Percentiles rank a stretch among this genome's conserved stretches.
These are phyloP conservation scores for Lachnellula suecica DNA, from an alignment of 2,329 filamentous ascomycete genomes.

Conservation along the genomic window DNA sequence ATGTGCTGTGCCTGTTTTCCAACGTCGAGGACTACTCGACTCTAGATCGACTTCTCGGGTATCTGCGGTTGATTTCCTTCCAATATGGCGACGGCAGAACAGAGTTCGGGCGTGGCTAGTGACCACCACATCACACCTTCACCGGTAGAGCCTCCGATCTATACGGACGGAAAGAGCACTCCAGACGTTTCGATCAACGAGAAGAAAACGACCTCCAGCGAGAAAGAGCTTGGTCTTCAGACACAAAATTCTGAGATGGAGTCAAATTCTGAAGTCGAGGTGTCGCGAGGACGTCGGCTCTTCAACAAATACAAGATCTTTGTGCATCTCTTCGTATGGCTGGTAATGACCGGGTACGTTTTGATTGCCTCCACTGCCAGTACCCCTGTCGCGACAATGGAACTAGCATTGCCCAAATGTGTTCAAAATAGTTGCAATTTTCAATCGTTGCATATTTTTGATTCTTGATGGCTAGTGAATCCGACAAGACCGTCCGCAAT, in stretches of 20 bases:
- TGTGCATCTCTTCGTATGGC: conserved; percentile 7
- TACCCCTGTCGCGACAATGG: no score
- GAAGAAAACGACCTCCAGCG: conserved; percentile 10
- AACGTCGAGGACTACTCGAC: neutral
- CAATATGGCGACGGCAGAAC: neutral
- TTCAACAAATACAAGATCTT: conserved; percentile 9
- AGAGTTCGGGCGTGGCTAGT: neutral
- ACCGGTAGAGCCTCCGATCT: conserved; percentile 2
- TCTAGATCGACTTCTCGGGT: neutral
- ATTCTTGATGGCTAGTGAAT: neutral
- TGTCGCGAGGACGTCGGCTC: neutral
- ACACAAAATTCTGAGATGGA: conserved; percentile 3
- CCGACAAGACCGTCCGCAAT: no score
- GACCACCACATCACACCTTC: conserved; percentile 4
- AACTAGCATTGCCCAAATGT: no score
- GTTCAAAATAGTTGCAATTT: neutral
- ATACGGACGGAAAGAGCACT: conserved; percentile 4
- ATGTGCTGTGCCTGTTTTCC: neutral
- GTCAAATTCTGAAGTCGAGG: neutral
- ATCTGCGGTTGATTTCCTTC: neutral
- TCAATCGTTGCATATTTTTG: neutral
- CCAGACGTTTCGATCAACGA: conserved; percentile 1
- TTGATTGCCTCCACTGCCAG: neutral
- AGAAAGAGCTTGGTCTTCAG: conserved; percentile 13
- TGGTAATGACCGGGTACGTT: conserved; percentile 15